Evolutionary conservation across 768 basidiomycete species (phyloP).

Genomic region (Suillus clintonianus): DNA sequence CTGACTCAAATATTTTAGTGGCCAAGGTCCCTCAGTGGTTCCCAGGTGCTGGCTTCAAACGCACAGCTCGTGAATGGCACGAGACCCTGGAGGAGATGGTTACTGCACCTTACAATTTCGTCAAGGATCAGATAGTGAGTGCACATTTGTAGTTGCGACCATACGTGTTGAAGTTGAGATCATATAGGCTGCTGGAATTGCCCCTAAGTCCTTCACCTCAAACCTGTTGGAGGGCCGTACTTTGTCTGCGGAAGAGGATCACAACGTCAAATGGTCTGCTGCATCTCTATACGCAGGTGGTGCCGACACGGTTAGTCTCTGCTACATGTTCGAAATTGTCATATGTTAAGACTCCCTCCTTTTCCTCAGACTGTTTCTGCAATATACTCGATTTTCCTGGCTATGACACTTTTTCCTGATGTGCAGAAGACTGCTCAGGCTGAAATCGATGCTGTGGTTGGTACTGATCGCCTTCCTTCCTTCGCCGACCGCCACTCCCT

Average conservation of each 20-base stretch:
- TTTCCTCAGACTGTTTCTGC: conserved; percentile 57
- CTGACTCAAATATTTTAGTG: conserved; percentile 25
- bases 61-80: conserved; percentile 53
- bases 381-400: conserved; percentile 62
- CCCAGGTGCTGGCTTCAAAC: conserved; percentile 56
- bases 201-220: conserved; percentile 49
- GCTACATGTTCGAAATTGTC: too few species aligned
- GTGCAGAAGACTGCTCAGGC: conserved; percentile 58
- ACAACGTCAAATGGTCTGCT: conserved; percentile 20
- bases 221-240: conserved; percentile 49
- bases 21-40: conserved; percentile 55
- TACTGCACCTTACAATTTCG: conserved; percentile 54
- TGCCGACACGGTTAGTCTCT: conserved; percentile 3
- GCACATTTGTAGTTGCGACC: background rate
- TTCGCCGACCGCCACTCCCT: conserved; percentile 58
- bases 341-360: conserved; percentile 3
- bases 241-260: conserved; percentile 43
- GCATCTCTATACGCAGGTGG: conserved; percentile 36
- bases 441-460: conserved; percentile 62
- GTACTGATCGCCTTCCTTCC: conserved; percentile 59
- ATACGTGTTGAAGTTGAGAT: background rate
- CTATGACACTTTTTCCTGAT: conserved; percentile 57
- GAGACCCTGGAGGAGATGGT: conserved; percentile 56
- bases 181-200: conserved; percentile 47
- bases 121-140: conserved; percentile 61